A percentile compares a stretch with the other conserved stretches of the same genome.
Evolutionary conservation across 441 rosid genomes (phyloP).

Genomic region (Syzygium malaccense): DNA sequence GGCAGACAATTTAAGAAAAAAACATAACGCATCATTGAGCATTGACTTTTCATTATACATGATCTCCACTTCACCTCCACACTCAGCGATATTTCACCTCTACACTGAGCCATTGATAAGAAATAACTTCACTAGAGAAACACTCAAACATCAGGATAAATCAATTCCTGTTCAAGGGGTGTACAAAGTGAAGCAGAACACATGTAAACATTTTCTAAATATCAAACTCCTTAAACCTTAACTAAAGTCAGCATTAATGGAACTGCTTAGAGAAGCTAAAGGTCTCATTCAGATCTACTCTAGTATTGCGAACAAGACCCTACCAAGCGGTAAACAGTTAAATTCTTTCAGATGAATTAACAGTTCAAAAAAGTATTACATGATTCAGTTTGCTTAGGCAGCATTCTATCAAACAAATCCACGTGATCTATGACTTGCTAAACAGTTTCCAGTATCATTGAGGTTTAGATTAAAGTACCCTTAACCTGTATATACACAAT

Average conservation of each 20-base stretch:
- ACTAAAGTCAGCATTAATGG: neutral
- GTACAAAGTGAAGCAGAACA: neutral
- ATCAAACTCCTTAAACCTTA: neutral
- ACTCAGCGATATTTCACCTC: neutral
- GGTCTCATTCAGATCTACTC: neutral
- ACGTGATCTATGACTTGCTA: neutral
- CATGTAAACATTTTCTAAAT: neutral
- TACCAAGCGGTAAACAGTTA: neutral
- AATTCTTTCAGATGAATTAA: neutral
- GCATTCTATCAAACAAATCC: neutral
- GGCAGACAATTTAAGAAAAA: neutral
- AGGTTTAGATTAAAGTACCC: neutral
- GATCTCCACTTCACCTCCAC: neutral
- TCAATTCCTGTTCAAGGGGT: neutral
- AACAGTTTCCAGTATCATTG: neutral
- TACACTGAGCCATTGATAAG: neutral
- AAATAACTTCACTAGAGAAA: neutral
- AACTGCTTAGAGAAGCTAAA: neutral
- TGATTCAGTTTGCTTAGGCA: neutral
- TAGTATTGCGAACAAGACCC: neutral
- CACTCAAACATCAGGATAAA: neutral
- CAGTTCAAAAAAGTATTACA: neutral
- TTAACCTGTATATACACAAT: neutral
- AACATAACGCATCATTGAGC: neutral
- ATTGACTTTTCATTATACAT: neutral